These are phyloP conservation scores for Mycena indigotica DNA, from an alignment of 768 basidiomycete species.

Conservation along the genomic window DNA sequence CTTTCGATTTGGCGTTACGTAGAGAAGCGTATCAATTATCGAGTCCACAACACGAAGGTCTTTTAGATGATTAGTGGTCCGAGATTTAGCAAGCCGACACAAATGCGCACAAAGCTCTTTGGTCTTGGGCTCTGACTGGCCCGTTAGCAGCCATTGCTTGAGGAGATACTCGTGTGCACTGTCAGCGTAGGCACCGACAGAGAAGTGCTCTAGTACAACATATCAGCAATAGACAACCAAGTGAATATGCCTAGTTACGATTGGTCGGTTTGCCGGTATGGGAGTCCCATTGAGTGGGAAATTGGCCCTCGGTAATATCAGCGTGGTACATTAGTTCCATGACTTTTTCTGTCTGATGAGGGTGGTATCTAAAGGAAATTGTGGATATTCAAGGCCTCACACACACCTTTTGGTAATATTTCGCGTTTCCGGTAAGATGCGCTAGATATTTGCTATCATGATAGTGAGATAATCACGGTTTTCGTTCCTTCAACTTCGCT, in stretches of 20 bases:
- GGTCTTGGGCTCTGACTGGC: conserved; percentile 44
- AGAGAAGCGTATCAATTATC: conserved; percentile 60
- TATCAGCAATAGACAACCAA: too few species aligned
- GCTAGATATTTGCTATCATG: conserved; percentile 70
- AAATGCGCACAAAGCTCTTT: conserved; percentile 53
- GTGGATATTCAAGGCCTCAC: conserved; percentile 13
- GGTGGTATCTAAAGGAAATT: conserved; percentile 40
- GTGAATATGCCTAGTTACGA: conserved; percentile 35
- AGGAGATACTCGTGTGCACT: conserved; percentile 71
- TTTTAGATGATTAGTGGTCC: background rate
- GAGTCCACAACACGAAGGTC: conserved; percentile 54
- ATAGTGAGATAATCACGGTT: too few species aligned
- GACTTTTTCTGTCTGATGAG: conserved; percentile 45
- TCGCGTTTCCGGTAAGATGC: conserved; percentile 67
- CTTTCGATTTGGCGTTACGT: conserved; percentile 54
- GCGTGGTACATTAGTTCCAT: conserved; percentile 55
- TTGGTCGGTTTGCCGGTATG: conserved; percentile 45
- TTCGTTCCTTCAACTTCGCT: too few species aligned
- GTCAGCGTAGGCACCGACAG: conserved; percentile 61
- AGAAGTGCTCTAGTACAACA: conserved; percentile 39
- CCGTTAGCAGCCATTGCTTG: conserved; percentile 62
- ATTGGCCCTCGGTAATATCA: conserved; percentile 49
- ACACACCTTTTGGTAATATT: conserved; percentile 53
- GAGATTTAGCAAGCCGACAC: background rate
- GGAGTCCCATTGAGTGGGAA: conserved; percentile 55